A percentile compares a stretch with the other conserved stretches of the same genome.
Evolutionary conservation across 306 rosid species (phyloP).

Genomic region (Acacia crassicarpa): DNA sequence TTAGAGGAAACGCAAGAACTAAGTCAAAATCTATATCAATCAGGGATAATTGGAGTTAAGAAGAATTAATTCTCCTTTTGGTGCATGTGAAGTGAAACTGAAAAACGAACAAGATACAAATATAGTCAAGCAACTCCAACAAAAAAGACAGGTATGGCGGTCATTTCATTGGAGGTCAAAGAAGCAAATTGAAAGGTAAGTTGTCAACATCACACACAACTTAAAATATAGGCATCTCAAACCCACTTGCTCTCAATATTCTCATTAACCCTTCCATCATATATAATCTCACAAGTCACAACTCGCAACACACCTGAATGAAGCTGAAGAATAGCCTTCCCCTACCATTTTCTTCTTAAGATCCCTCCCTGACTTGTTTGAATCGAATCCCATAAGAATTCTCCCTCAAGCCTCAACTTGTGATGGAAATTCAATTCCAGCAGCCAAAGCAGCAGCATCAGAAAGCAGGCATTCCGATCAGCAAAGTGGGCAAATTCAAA

Average conservation of each 20-base stretch:
- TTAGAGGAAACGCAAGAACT: not conserved
- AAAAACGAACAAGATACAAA: not conserved
- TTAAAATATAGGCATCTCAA: constrained; percentile 16
- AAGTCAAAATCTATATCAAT: not conserved
- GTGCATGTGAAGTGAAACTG: not conserved
- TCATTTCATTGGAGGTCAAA: constrained; percentile 24
- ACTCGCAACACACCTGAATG: constrained; percentile 17
- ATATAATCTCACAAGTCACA: constrained; percentile 25
- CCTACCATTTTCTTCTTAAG: not conserved
- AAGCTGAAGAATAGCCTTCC: constrained; percentile 26
- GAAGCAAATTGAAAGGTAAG: constrained; percentile 22
- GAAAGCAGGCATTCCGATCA: constrained; percentile 20
- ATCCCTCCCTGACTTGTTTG: not conserved
- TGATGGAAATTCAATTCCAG: constrained; percentile 75
- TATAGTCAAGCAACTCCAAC: constrained; percentile 32
- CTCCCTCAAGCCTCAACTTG: not conserved
- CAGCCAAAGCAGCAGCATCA: constrained; percentile 18
- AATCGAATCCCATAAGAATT: not conserved
- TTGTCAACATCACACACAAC: constrained; percentile 28
- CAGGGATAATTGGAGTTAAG: not conserved
- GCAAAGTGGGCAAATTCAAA: constrained; percentile 42
- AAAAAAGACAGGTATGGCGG: constrained; percentile 34
- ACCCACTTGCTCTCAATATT: constrained; percentile 30
- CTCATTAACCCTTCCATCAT: constrained; percentile 23
- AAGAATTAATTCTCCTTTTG: not conserved